These are phyloP conservation scores for Alternaria conjuncta DNA, from an alignment of 2,329 filamentous ascomycete species.

Conservation along the genomic window DNA sequence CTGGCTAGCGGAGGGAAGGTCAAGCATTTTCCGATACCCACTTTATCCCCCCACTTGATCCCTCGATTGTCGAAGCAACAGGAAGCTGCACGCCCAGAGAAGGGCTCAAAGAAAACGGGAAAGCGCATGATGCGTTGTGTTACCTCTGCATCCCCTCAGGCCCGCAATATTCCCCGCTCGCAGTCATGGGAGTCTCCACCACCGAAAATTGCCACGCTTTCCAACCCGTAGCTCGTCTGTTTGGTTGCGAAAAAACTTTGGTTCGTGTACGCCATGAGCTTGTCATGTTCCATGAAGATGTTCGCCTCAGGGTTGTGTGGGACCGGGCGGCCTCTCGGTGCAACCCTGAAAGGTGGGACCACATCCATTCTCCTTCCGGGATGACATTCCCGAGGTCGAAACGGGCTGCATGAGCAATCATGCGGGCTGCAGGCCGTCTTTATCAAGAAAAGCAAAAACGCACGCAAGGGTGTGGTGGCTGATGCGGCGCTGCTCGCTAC, in stretches of 20 bases:
- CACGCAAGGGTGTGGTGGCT: conserved; percentile 5
- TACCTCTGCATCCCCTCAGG: conserved; percentile 4
- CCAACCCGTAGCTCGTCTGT: background rate
- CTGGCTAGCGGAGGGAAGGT: conserved; percentile 4
- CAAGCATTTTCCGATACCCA: conserved; percentile 15
- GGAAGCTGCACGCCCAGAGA: background rate
- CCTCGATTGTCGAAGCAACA: conserved; percentile 15
- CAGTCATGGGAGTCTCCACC: background rate
- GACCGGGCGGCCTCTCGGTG: conserved; percentile 12
- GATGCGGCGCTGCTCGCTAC: conserved; percentile 11
- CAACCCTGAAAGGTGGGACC: conserved; percentile 15
- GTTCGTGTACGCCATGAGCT: conserved; percentile 7
- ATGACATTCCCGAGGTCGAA: conserved; percentile 13
- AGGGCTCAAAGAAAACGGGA: conserved; percentile 7
- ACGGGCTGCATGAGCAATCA: conserved; percentile 14
- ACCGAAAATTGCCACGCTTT: background rate
- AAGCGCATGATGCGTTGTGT: conserved; percentile 6
- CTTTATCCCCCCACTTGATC: conserved; percentile 3
- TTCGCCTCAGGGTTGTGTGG: conserved; percentile 8
- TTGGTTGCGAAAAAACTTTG: background rate
- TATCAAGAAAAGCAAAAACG: conserved; percentile 5
- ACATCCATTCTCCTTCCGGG: conserved; percentile 4
- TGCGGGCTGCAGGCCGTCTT: conserved; percentile 7
- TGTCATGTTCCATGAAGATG: conserved; percentile 3
- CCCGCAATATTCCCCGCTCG: conserved; percentile 3